Evolutionary conservation across 78 protist genomes (phyloP).

Genomic region (Protostelium mycophagum): DNA sequence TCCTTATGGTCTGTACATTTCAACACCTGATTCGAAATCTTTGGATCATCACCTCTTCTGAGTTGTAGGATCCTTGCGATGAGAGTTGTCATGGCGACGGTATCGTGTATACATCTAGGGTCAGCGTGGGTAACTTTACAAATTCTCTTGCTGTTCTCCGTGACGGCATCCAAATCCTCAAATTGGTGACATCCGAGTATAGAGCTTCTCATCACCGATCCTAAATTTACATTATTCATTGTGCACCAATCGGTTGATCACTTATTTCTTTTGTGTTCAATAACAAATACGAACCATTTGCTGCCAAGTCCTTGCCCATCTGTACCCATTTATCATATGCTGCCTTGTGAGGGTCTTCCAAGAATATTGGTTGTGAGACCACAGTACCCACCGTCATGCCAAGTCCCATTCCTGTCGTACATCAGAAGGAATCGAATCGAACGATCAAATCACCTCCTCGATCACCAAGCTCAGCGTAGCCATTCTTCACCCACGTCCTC

Average conservation of each 20-base stretch:
- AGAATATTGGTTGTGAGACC: slow-evolving; percentile 33
- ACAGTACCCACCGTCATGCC: slow-evolving; percentile 35
- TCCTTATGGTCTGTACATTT: not conserved
- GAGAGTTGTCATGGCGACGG: not conserved
- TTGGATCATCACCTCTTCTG: not conserved
- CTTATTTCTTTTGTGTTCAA: not conserved
- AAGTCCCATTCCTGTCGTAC: slow-evolving; percentile 8
- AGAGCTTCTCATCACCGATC: not conserved
- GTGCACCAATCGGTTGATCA: not conserved
- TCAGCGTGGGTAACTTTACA: not conserved
- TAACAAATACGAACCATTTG: slow-evolving; percentile 20
- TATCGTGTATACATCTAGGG: not conserved
- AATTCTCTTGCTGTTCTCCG: not conserved
- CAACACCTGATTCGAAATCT: no score
- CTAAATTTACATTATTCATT: no score
- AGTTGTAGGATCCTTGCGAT: not conserved
- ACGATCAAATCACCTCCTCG: slow-evolving; percentile 17
- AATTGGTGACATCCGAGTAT: not conserved
- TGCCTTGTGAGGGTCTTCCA: slow-evolving; percentile 21
- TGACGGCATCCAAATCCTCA: not conserved
- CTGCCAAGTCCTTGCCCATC: slow-evolving; percentile 34
- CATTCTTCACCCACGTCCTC: slow-evolving; percentile 40
- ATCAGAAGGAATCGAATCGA: not conserved
- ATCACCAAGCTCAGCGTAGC: slow-evolving; percentile 57
- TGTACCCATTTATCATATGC: slow-evolving; percentile 41